Conservation (phyloP, 2,329 filamentous ascomycete species). For the Myotisia sp. region DNA sequence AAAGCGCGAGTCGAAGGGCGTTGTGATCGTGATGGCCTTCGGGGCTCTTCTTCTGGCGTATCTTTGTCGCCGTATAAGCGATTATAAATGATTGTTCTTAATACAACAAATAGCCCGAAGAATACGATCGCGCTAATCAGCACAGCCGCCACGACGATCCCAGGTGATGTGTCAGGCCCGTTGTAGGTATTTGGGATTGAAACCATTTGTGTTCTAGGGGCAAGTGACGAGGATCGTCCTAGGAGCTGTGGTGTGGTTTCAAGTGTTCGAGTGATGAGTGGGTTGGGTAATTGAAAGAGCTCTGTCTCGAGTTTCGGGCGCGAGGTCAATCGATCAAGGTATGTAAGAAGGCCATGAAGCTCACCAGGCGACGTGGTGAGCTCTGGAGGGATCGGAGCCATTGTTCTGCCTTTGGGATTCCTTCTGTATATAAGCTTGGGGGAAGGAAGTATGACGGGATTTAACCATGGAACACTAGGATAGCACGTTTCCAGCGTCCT, state of each 20-base stretch:
- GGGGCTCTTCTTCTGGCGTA: neutral
- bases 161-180: slow-evolving; percentile 39
- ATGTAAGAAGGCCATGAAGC: too few relatives aligned
- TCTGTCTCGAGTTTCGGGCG: too few relatives aligned
- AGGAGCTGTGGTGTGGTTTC: neutral
- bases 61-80: too few relatives aligned
- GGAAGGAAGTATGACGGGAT: neutral
- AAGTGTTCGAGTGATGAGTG: neutral
- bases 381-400: neutral
- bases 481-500: neutral
- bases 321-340: neutral
- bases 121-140: slow-evolving; percentile 37
- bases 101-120: too few relatives aligned
- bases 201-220: slow-evolving; percentile 20
- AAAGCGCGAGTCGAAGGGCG: too few relatives aligned
- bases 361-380: too few relatives aligned
- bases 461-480: neutral
- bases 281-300: neutral
- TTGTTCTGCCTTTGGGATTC: neutral
- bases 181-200: slow-evolving; percentile 50
- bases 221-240: neutral
- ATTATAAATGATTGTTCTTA: too few relatives aligned
- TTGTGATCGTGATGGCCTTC: too few relatives aligned
- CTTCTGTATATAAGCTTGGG: too few relatives aligned
- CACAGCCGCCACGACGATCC: slow-evolving; percentile 46